Evolutionary conservation across 2,329 filamentous ascomycete genomes (phyloP).

Genomic region (Penicillium digitatum): DNA sequence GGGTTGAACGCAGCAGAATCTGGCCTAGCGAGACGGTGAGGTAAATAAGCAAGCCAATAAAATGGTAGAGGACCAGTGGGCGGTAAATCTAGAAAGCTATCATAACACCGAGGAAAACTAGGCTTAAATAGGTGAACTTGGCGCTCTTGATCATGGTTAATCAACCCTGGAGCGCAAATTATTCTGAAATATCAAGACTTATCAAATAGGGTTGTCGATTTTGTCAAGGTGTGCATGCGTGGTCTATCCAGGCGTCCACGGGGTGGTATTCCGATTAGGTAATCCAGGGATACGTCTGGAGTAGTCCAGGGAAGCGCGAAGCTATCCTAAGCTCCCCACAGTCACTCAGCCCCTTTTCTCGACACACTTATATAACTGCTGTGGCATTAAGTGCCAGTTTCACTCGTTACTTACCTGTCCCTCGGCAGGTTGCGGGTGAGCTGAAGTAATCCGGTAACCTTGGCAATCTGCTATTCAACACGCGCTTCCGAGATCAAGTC

Average conservation of each 20-base stretch:
- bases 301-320: not conserved
- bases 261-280: slow-evolving; percentile 4
- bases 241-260: not conserved
- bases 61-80: too few relatives aligned
- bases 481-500: slow-evolving; percentile 1
- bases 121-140: too few relatives aligned
- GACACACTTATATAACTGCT: not conserved
- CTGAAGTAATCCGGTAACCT: not conserved
- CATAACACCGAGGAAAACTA: too few relatives aligned
- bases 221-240: not conserved
- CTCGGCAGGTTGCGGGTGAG: not conserved
- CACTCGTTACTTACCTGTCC: slow-evolving; percentile 24
- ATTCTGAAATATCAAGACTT: not conserved
- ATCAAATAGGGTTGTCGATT: not conserved
- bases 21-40: too few relatives aligned
- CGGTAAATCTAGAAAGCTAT: too few relatives aligned
- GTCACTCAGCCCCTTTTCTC: not conserved
- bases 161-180: not conserved
- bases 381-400: slow-evolving; percentile 28
- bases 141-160: too few relatives aligned
- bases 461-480: not conserved
- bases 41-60: too few relatives aligned
- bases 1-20: too few relatives aligned
- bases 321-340: not conserved
- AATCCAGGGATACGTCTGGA: not conserved